These are phyloP conservation scores for Carex cristatella DNA, from an alignment of 176 grass and related monocot species.

Conservation along the genomic window DNA sequence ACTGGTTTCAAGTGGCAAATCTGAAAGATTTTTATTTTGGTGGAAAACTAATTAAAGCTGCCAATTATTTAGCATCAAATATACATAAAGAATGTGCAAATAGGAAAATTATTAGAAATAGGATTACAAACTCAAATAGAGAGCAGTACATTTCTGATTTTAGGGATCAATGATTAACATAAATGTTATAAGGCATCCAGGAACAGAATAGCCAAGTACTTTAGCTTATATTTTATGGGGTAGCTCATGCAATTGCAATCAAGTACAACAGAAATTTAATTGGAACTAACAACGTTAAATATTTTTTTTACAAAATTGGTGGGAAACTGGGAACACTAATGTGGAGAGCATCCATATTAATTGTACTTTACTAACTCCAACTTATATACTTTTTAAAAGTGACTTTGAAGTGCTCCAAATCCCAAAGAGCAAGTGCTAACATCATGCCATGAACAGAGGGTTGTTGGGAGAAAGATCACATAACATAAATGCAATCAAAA, in stretches of 20 bases:
- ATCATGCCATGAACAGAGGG: background rate
- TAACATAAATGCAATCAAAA: background rate
- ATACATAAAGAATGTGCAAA: background rate
- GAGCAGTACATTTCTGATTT: background rate
- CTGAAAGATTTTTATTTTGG: background rate
- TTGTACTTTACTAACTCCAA: background rate
- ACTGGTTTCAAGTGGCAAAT: background rate
- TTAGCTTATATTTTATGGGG: conserved; percentile 10
- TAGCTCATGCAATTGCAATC: background rate
- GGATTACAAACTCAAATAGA: background rate
- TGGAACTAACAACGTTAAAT: background rate
- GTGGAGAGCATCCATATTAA: background rate
- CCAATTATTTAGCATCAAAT: background rate
- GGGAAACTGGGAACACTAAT: background rate
- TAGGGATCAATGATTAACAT: background rate
- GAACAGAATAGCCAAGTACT: background rate
- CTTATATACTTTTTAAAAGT: background rate
- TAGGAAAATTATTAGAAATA: background rate
- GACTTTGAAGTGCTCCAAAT: background rate
- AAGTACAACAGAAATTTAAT: background rate
- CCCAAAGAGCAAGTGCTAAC: background rate
- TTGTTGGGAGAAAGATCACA: background rate
- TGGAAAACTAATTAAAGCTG: background rate
- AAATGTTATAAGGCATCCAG: background rate
- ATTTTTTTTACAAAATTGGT: background rate